Base-by-base conservation (phyloP, 2,329 filamentous ascomycete genomes). In the Aspergillus novoparasiticus region DNA sequence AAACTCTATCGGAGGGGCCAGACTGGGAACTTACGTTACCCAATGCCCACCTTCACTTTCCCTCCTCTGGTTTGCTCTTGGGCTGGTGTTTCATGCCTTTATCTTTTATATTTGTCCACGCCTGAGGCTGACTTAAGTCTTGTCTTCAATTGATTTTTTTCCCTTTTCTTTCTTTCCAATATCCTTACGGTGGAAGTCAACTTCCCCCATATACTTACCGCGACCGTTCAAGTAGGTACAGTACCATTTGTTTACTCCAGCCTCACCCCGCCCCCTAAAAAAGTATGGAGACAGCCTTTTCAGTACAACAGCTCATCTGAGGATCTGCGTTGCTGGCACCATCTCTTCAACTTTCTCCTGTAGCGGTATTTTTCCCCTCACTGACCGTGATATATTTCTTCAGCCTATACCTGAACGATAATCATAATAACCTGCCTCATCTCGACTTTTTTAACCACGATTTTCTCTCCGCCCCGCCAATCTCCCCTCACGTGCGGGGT, bases 401-500 rank as follows among this genome's bases (percentile, higher is more conserved):
- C 51, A 55, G 51, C 14, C 2, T 16, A 36, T 55, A 23, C 21
- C 34, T 26, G 51, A 21, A 23, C 51, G 30, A 39, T 55, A 36
- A 55, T 55, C 12, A 39, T 55, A 55, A 55, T 34, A 21, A 6
- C 23, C n/a, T 36, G 14, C 6, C 32, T 55, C 21, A 4, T 55
- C 34, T 16, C n/a, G 21, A 34, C 28, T 55, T 14, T 36, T 23
- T 26, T 4, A 14, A 41, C 12, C n/a, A 39, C 32, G 26, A 55
- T 26, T 54, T 53, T 21, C 16, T 23, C 45, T 41, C 55, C 41
- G 62, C 63, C 66, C 62, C 63, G 60, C 60, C 48, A 62, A 61
- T 32, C 61, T 56, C 54, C 59, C 57, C 64, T 68, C 59, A 66
- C 69, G 68, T 71, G 69, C 69, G 69, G 69, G 69, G 69, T 65